Evolutionary conservation across 2,329 filamentous ascomycete genomes (phyloP).

Genomic region (Aspergillus carbonarius): DNA sequence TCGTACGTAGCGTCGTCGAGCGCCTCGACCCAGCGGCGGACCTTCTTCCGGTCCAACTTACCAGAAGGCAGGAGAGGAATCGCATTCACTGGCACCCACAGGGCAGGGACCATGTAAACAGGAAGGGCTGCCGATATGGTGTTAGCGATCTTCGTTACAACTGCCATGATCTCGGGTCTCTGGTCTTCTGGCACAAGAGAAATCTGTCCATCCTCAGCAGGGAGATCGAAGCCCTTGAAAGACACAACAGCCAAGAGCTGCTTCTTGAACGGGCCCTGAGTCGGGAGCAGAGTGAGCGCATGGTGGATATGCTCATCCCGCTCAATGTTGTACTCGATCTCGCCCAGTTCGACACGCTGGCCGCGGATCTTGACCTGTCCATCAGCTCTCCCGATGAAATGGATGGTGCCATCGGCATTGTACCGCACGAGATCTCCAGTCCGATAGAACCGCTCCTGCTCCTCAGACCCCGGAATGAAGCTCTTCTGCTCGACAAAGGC

Average conservation of each 20-base stretch:
- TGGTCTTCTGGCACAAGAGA: background rate
- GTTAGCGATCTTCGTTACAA: background rate
- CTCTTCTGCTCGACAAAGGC: constrained; percentile 9
- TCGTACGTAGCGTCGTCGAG: constrained; percentile 2
- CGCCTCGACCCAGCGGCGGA: constrained; percentile 8
- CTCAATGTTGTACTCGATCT: constrained; percentile 14
- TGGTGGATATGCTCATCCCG: constrained; percentile 7
- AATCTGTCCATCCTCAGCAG: background rate
- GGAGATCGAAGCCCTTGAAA: background rate
- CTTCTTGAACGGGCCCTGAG: background rate
- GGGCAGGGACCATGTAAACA: constrained; percentile 11
- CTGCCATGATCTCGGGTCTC: background rate
- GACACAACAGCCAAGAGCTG: background rate
- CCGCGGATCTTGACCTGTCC: constrained; percentile 17
- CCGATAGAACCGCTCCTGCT: constrained; percentile 8
- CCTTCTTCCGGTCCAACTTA: constrained; percentile 11
- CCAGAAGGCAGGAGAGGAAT: constrained; percentile 8
- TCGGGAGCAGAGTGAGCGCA: constrained; percentile 6
- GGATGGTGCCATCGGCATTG: constrained; percentile 13
- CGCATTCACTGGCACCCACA: constrained; percentile 9
- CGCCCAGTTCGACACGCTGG: constrained; percentile 17
- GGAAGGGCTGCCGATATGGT: constrained; percentile 5
- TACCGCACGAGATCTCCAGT: constrained; percentile 17
- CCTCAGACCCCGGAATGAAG: constrained; percentile 5
- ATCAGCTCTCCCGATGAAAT: constrained; percentile 15